Percentiles rank a stretch among this genome's conserved stretches.
These are phyloP conservation scores for Alternaria conjuncta DNA, from an alignment of 2,329 filamentous ascomycete species.

Conservation along the genomic window DNA sequence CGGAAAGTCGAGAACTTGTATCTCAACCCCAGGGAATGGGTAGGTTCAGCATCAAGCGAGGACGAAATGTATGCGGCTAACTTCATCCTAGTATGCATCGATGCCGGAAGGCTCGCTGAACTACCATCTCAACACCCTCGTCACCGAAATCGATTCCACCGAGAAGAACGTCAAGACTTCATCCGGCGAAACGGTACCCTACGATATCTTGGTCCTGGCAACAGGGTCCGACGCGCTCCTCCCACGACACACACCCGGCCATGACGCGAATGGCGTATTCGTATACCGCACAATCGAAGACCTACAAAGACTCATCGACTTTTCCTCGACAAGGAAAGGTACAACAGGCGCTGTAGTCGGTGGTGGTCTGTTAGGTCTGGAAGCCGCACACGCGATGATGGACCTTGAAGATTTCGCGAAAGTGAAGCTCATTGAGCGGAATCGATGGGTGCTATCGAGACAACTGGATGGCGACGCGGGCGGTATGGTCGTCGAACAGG, in stretches of 20 bases:
- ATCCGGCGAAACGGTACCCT: constrained; percentile 71
- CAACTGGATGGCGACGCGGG: constrained; percentile 85
- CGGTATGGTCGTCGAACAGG: constrained; percentile 80
- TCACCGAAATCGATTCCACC: constrained; percentile 69
- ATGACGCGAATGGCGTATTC: constrained; percentile 83
- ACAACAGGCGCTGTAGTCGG: constrained; percentile 79
- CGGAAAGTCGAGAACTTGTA: constrained; percentile 86
- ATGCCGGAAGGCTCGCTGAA: constrained; percentile 71
- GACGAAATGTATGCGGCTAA: constrained; percentile 2
- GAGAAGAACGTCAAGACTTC: constrained; percentile 73
- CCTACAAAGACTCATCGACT: constrained; percentile 76
- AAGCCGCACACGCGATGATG: constrained; percentile 91
- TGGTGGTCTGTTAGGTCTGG: constrained; percentile 82
- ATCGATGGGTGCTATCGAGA: constrained; percentile 80
- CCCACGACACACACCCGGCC: constrained; percentile 73
- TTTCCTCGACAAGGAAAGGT: constrained; percentile 70
- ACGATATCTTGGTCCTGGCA: constrained; percentile 82
- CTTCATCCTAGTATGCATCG: constrained; percentile 64
- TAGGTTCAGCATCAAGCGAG: constrained; percentile 40
- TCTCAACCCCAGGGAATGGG: constrained; percentile 84
- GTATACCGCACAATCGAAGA: constrained; percentile 89
- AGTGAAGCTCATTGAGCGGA: constrained; percentile 82
- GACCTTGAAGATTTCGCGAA: constrained; percentile 76
- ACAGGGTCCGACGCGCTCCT: constrained; percentile 86
- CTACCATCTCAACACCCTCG: constrained; percentile 77